Conservation (phyloP, 345 rosid species). For the Pistacia integerrima region DNA sequence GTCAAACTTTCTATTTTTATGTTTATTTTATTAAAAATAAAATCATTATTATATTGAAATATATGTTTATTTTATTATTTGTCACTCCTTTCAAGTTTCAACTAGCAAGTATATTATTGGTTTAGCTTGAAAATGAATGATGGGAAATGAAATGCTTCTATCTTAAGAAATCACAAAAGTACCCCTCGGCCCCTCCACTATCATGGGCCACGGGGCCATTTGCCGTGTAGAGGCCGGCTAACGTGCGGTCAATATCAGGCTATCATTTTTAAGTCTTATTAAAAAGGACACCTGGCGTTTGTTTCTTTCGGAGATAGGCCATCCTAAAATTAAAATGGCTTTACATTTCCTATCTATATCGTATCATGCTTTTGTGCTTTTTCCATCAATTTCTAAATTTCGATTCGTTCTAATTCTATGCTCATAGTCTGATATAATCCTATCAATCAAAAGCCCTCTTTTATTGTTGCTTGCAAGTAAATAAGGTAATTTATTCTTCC, state of each 20-base stretch:
- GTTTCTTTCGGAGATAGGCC: conserved; percentile 1
- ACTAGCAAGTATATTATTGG: conserved; percentile 33
- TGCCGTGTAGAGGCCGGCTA: conserved; percentile 14
- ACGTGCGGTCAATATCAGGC: conserved; percentile 22
- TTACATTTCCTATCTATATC: not conserved
- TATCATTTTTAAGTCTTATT: not conserved
- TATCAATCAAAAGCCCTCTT: too few relatives aligned
- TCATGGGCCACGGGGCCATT: not conserved
- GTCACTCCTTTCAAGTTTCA: not conserved
- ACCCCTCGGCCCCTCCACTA: conserved; percentile 9
- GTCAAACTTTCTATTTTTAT: conserved; percentile 22
- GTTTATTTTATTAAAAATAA: not conserved
- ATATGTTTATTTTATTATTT: not conserved
- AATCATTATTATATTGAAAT: not conserved
- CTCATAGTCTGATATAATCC: too few relatives aligned
- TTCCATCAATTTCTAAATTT: not conserved
- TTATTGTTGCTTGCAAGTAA: too few relatives aligned
- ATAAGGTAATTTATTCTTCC: too few relatives aligned
- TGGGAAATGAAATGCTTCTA: not conserved
- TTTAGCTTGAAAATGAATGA: conserved; percentile 21
- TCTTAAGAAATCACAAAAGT: not conserved
- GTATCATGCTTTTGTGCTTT: not conserved
- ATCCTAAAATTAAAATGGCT: not conserved
- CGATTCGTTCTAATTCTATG: not conserved
- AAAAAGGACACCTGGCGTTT: conserved; percentile 16